Evolutionary conservation across 306 rosid species (phyloP), one percentile per base, ranked within the genome.

Genomic region (Morella rubra): DNA sequence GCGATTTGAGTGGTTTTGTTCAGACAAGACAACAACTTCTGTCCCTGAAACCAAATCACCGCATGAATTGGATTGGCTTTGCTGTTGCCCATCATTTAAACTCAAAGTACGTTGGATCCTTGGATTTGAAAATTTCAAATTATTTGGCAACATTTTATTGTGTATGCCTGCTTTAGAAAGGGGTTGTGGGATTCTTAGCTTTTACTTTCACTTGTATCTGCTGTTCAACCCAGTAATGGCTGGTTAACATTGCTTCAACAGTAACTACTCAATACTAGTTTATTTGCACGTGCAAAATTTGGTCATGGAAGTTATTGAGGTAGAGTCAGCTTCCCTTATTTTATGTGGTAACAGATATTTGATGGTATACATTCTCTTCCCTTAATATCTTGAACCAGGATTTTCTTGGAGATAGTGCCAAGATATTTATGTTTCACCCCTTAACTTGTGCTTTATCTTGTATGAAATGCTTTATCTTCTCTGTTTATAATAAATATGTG

Each of bases 1-100:
- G 99, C 76, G 99, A 95, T 86, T 88, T 92, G 86, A 59, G 87
- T 45, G 99, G 99, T 66, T 95, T 95, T 92, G 99, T 95, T 83
- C 97, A 95, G 87, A 95, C 99, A 53, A 86, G 99, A 80, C 99
- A 91, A 71, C 96, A 86, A 76, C 99, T 95, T 77, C 77, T 95
- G 86, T 88, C 91, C 60, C 85, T 95, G 79, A 95, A 95, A 90
- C 90, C 99, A 77, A 95, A 92, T 79, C 99, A 95, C 83, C 99
- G 99, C 84, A 92, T 92, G 99, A 95, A 95, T 82, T 95, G 99
- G 99, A 95, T 95, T 81, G 99, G 97, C 44, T 95, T 95, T 89
- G 84, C 97, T 65, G 97, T 92, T 83, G 78, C 99, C 59, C 97
- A 95, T 79, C 97, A 95, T 83, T 86, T 95, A 89, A 92, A 95